These are phyloP conservation scores for Ganoderma multipileum DNA, from an alignment of 1,284 basidiomycete genomes.

Conservation along the genomic window DNA sequence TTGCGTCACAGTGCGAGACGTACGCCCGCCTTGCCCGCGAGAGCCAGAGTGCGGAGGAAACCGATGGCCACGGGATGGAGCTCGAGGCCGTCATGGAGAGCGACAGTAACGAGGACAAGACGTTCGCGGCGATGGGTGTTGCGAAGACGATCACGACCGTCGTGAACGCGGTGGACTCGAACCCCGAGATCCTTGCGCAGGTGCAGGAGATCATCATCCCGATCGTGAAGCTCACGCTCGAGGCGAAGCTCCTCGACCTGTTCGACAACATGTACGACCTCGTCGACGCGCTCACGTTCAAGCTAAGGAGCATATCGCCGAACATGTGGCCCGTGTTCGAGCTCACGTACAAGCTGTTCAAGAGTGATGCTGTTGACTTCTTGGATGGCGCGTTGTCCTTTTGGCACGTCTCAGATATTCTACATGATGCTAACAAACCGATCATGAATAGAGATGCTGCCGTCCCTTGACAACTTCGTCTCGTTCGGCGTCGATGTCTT, in stretches of 20 bases:
- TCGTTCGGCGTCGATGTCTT: slow-evolving; percentile 85
- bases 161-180: slow-evolving; percentile 74
- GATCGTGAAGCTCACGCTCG: slow-evolving; percentile 79
- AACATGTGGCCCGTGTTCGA: slow-evolving; percentile 91
- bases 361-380: slow-evolving; percentile 85
- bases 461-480: slow-evolving; percentile 89
- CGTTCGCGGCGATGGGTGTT: slow-evolving; percentile 85
- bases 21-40: slow-evolving; percentile 83
- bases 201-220: slow-evolving; percentile 86
- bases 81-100: slow-evolving; percentile 58
- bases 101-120: slow-evolving; percentile 80
- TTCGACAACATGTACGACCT: slow-evolving; percentile 92
- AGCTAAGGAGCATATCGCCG: slow-evolving; percentile 76
- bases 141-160: slow-evolving; percentile 83
- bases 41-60: slow-evolving; percentile 61
- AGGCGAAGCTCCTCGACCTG: slow-evolving; percentile 79
- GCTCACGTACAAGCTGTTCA: slow-evolving; percentile 86
- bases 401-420: neutral
- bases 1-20: slow-evolving; percentile 68
- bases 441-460: slow-evolving; percentile 79
- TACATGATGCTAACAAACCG: neutral
- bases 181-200: slow-evolving; percentile 79
- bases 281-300: slow-evolving; percentile 87
- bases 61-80: slow-evolving; percentile 49
- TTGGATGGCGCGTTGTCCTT: slow-evolving; percentile 66